Percentiles rank a stretch among this genome's conserved stretches.
Conservation (phyloP, 2,329 filamentous ascomycete genomes). For the Microsporum ferrugineum region DNA sequence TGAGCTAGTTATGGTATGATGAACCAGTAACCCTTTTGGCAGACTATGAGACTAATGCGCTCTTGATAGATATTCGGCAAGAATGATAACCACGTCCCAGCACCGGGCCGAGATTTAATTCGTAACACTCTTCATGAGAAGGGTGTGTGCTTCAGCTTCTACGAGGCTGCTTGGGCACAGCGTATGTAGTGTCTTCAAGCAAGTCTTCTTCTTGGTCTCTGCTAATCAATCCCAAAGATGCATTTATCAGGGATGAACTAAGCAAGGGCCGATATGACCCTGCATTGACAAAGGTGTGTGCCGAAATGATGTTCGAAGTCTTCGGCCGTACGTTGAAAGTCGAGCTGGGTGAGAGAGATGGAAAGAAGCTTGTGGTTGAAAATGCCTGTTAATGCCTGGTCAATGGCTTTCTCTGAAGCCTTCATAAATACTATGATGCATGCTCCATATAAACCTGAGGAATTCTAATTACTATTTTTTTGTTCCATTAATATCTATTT, state of each 20-base stretch:
- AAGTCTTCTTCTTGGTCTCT: background rate
- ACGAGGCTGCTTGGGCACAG: conserved; percentile 87
- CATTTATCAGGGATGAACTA: conserved; percentile 85
- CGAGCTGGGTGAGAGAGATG: conserved; percentile 61
- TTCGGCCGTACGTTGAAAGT: conserved; percentile 68
- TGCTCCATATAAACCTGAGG: no score
- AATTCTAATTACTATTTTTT: no score
- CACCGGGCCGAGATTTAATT: conserved; percentile 71
- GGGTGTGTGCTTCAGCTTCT: conserved; percentile 64
- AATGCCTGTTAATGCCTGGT: conserved; percentile 51
- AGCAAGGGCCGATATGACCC: conserved; percentile 92
- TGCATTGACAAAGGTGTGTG: conserved; percentile 74
- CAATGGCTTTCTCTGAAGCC: no score
- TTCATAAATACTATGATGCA: no score
- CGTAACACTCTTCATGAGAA: conserved; percentile 67
- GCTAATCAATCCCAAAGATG: conserved; percentile 40
- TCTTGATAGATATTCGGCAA: conserved; percentile 65
- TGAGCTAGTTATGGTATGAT: conserved; percentile 59
- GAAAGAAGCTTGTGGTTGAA: conserved; percentile 51
- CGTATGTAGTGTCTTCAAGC: conserved; percentile 38
- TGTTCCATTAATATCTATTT: no score
- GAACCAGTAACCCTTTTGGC: no score
- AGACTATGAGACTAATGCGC: background rate
- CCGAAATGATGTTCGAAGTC: conserved; percentile 77
- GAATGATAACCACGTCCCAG: conserved; percentile 79